Evolutionary conservation across 2,329 filamentous ascomycete species (phyloP).

Genomic region (Verticillium alfalfae): DNA sequence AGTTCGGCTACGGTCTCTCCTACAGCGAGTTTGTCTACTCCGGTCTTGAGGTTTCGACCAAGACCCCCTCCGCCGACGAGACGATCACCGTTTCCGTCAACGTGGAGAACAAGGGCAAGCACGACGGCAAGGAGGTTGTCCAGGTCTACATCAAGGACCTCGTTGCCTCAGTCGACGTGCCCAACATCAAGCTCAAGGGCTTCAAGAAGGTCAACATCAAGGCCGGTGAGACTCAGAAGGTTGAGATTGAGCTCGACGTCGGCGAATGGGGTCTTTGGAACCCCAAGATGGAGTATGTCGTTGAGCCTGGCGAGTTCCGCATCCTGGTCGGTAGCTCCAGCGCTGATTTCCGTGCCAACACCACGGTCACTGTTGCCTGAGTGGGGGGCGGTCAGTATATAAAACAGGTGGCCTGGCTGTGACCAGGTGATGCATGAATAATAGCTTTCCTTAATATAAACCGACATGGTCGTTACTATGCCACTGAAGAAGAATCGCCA

Average conservation of each 20-base stretch:
- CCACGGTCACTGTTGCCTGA: constrained; percentile 46
- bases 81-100: constrained; percentile 54
- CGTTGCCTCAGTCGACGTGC: constrained; percentile 56
- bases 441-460: neutral
- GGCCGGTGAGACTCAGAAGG: constrained; percentile 51
- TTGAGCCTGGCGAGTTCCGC: constrained; percentile 65
- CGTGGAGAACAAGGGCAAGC: constrained; percentile 52
- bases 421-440: neutral
- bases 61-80: constrained; percentile 39
- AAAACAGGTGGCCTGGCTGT: neutral
- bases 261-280: constrained; percentile 52
- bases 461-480: too few species aligned
- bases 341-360: constrained; percentile 47
- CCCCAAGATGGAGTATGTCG: constrained; percentile 64
- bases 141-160: constrained; percentile 63
- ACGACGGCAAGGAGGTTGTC: constrained; percentile 61
- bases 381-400: neutral
- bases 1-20: constrained; percentile 61
- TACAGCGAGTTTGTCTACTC: constrained; percentile 61
- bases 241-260: constrained; percentile 47
- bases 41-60: constrained; percentile 43
- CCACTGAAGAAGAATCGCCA: too few species aligned
- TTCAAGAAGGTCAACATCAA: constrained; percentile 61
- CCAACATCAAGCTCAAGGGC: constrained; percentile 59
- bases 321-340: constrained; percentile 58